Evolutionary conservation across 1,284 basidiomycete genomes (phyloP), one percentile per base, ranked within the genome.

Genomic region (Anthracocystis setariae): DNA sequence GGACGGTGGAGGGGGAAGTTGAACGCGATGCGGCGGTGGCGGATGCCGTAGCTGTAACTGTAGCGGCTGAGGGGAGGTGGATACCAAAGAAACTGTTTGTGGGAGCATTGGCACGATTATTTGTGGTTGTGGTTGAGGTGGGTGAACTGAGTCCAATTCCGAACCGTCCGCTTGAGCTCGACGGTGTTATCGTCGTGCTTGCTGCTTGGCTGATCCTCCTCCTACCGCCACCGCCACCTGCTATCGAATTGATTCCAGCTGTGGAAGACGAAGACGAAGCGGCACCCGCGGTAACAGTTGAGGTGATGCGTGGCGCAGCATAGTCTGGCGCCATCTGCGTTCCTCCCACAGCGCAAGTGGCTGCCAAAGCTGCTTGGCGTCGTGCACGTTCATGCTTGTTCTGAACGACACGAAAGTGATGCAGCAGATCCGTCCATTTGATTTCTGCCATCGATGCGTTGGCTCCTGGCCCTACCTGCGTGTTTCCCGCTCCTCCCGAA

Each of bases 341-440:
- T 5, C 38, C 51, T 33, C 46, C 60, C 1, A 32, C 37, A 5
- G 45, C 61, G 23, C 33, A 45, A 2, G 46, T 45, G 3, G 50
- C 35, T 7, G 64, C 70, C 24, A 45, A 21, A 12, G 56, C 56
- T 13, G 59, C 55, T 37, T 67, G 60, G 12, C 68, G 43, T n/a
- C 70, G 59, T 8, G 66, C 62, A n/a, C 72, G 64, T 52, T 82
- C 81, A 48, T 82, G 79, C 40, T 76, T 74, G 43, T 60, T 52
- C 64, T 82, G 81, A 5, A 76, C 70, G n/a, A 76, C 42, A 37
- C 78, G 65, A 51, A 82, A 81, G 54, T 81, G 78, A 20, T 71
- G 63, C 18, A 82, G 64, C 39, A 82, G 52, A 46, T 82, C 81
- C 32, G 47, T 57, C 81, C 81, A 82, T 29, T 75, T 76, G 49